Evolutionary conservation across 768 basidiomycete genomes (phyloP), one percentile per base, ranked within the genome.

Genomic region (Podaxis sp.): DNA sequence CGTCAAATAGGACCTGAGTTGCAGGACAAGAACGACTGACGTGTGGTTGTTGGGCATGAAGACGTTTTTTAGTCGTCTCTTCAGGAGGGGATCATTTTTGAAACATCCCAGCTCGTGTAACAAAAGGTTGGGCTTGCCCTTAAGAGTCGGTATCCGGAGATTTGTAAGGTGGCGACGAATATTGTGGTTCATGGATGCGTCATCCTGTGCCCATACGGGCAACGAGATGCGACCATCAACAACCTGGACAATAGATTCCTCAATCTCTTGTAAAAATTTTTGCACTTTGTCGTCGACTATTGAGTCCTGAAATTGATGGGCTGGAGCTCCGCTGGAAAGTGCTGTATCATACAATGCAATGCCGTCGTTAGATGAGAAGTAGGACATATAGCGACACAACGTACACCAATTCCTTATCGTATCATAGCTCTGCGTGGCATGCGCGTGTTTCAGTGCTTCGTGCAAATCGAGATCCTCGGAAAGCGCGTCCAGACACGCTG

Each of bases 41-140:
- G 78, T 79, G 63, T 79, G 78, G 51, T 74, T 79, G 40, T 78
- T 75, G 17, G 77, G 71, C 73, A 78, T 76, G 63, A 81, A 81
- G 13, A 81, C 75, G 52, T 79, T 78, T 11, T 71, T 65, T 4
- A 80, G 65, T 17, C 79, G 72, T 36, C 61, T 63, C n/a, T 72
- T 63, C 15, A 80, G 69, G 17, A 67, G 38, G 11, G 64, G 60
- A 29, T 79, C 75, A 3, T 65, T 59, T n/a, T 64, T 65, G 61
- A 79, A 80, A n/a, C 70, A 74, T 19, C 78, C 79, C 6, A 79
- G 65, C 57, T 78, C 72, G 55, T 81, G 78, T 0, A 81, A 71
- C 5, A 81, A 68, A 1, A 80, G 72, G 57, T 75, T 78, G 0
- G 79, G 79, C 58, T 74, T 78, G 13, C 75, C 77, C 57, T 75